phyloP scores from a whole-genome alignment of 345 rosid genomes.

The Acer campestre region DNA sequence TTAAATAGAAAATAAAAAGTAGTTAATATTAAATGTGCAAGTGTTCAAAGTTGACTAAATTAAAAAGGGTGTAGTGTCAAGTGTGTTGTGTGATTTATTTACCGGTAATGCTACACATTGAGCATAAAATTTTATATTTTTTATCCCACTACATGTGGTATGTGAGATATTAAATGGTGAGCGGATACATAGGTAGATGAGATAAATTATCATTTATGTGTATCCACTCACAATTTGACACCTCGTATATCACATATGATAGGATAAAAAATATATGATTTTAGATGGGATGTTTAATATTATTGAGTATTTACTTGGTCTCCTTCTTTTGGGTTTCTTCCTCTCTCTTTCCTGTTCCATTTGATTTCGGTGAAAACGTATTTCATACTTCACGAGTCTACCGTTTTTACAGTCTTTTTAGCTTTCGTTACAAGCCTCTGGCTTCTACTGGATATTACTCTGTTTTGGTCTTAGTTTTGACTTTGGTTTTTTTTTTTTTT shows the following conservation, averaged over 20 bases:
- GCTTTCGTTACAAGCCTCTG: not conserved
- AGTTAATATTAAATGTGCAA: not conserved
- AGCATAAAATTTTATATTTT: too few relatives aligned
- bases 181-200: too few relatives aligned
- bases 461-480: not conserved
- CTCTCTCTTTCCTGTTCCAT: slow-evolving; percentile 11
- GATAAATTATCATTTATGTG: too few relatives aligned
- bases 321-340: slow-evolving; percentile 9
- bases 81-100: not conserved
- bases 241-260: too few relatives aligned
- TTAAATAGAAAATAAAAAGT: not conserved
- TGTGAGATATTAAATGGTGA: too few relatives aligned
- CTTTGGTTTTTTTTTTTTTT: not conserved
- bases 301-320: slow-evolving; percentile 27
- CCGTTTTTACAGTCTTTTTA: not conserved
- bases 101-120: too few relatives aligned
- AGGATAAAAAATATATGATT: too few relatives aligned
- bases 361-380: not conserved
- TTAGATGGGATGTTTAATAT: too few relatives aligned
- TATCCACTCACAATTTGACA: too few relatives aligned
- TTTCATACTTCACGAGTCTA: not conserved
- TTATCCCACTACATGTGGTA: too few relatives aligned
- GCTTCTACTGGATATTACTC: not conserved
- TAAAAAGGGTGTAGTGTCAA: not conserved
- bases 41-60: not conserved